Base-by-base conservation (phyloP, 805 yeast genomes). In the Tetrapisispora arboricola region DNA sequence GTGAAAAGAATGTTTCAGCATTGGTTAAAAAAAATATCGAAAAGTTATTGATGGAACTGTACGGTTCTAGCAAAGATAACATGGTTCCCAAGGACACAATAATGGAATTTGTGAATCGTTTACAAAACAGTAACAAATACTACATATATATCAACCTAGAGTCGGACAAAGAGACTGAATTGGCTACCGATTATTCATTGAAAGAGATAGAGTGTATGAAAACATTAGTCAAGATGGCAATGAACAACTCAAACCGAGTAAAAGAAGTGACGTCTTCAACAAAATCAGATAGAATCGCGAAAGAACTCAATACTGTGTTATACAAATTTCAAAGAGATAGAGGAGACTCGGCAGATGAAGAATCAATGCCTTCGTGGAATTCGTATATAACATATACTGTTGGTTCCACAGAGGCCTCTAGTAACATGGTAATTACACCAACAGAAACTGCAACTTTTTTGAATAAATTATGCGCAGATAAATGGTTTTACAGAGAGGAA, bases 201-300 rank as follows among this genome's bases (percentile, higher is more conserved):
- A 49, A 45, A 17, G 64, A 60, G 38, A 48, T 58, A 8, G 51
- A 48, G 17, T 60, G 51, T 39, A 46, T 58, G 32, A 56, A 58
- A 38, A 55, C 54, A 53, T 40, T 51, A 18, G 40, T 60, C n/a
- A 50, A 49, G 16, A 41, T 45, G 22, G 47, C 54, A 24, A 22
- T 20, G 10, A 26, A 29, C 9, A 33, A 39, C 26, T 21, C 25
- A 15, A 12, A 21, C 12, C 21, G n/a, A 16, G 34, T 18, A 9
- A 31, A 15, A 9, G 9, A 12, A 8, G 21, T 27, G 3, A 22
- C 15, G 1, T 20, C 31, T 2, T 16, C 40, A 11, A 18, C n/a
- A 3, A 24, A 17, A 12, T 20, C 39, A 1, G 28, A 27, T 20
- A 12, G 21, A 1, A 26, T 51, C 3, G 40, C 41, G 7, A 36